A percentile compares a stretch with the other conserved stretches of the same genome.
Evolutionary conservation across 2,329 filamentous ascomycete genomes (phyloP).

Genomic region (Ophiostoma populinum): DNA sequence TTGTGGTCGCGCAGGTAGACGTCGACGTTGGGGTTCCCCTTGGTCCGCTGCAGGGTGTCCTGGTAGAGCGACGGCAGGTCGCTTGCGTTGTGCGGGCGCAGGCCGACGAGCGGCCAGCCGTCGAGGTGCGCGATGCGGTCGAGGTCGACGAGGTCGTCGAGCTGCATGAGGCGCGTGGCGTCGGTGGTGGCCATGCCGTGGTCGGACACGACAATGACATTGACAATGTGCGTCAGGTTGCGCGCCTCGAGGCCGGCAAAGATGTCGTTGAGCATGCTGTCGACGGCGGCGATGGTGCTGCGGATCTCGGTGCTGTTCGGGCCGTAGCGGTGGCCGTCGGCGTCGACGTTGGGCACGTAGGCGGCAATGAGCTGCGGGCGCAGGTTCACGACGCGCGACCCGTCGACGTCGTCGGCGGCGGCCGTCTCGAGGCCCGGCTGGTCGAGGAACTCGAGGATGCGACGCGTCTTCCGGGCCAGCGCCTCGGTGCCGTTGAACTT

Average conservation of each 20-base stretch:
- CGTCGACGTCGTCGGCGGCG: conserved; percentile 23
- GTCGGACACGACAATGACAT: conserved; percentile 90
- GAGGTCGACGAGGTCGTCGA: conserved; percentile 76
- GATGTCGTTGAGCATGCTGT: conserved; percentile 63
- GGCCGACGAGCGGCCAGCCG: conserved; percentile 83
- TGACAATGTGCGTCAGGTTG: conserved; percentile 79
- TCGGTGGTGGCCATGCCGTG: conserved; percentile 97
- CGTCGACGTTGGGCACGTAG: conserved; percentile 86
- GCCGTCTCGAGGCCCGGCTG: conserved; percentile 52
- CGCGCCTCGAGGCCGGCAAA: conserved; percentile 61
- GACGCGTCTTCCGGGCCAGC: conserved; percentile 57
- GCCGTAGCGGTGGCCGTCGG: conserved; percentile 71
- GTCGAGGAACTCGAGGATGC: conserved; percentile 72
- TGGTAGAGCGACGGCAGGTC: conserved; percentile 47
- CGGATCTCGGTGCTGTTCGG: conserved; percentile 90
- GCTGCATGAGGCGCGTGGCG: conserved; percentile 59
- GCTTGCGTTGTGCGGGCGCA: conserved; percentile 54
- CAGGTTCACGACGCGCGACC: conserved; percentile 23
- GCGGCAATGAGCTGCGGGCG: conserved; percentile 84
- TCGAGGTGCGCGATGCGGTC: conserved; percentile 67
- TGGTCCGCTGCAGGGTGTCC: conserved; percentile 35
- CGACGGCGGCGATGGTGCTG: conserved; percentile 59
- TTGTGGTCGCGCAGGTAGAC: conserved; percentile 73
- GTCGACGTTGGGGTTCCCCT: conserved; percentile 53
- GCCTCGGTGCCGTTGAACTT: conserved; percentile 65